Base-by-base conservation (phyloP, 257 asterid genomes). In the Linderniella brevidens region DNA sequence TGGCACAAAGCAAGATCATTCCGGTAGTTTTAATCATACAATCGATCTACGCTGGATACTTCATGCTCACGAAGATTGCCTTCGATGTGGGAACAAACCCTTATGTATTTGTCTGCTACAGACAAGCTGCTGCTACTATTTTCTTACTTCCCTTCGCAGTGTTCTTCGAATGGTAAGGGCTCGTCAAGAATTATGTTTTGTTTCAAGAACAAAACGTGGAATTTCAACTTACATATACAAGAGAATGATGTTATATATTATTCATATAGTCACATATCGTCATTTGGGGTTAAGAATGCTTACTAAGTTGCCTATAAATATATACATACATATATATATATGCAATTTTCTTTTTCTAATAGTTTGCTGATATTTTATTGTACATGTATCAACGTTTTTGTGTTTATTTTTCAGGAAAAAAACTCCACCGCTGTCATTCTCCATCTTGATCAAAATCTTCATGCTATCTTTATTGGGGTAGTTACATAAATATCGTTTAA, bases 401-500 rank as follows among this genome's bases (percentile, higher is more conserved):
- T 37, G 8, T 8, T 37, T 11, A 9, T 1, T 8, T 62, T 59
- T 29, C 53, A 78, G 88, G 80, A 78, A 66, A 61, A 66, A 70
- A 14, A 70, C 78, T 20, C 79, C 88, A 18, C 66, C 73, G 13
- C 39, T 74, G 17, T 60, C 80, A 7, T 54, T 67, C 49, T 14
- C 42, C 39, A 64, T 53, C 35, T 55, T 64, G 49, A 20, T 66
- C 57, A 78, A 71, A 80, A 71, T 78, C 25, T 78, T 78, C 46
- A 49, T 78, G 69, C 72, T 74, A 40, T 68, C 88, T 37, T 54
- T 78, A 4, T n/a, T 59, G 25, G 88, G 88, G 88, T 78, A 64
- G 4, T 25, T 25, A 25, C 32, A 6, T 25, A 25, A 25, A 25
- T 25, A 25, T 2, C 6, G 32, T 25, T 25, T 25, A 6, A 25